Evolutionary conservation across 805 yeast species (phyloP), one percentile per base, ranked within the genome.

Genomic region (Ogataea paraovalis): DNA sequence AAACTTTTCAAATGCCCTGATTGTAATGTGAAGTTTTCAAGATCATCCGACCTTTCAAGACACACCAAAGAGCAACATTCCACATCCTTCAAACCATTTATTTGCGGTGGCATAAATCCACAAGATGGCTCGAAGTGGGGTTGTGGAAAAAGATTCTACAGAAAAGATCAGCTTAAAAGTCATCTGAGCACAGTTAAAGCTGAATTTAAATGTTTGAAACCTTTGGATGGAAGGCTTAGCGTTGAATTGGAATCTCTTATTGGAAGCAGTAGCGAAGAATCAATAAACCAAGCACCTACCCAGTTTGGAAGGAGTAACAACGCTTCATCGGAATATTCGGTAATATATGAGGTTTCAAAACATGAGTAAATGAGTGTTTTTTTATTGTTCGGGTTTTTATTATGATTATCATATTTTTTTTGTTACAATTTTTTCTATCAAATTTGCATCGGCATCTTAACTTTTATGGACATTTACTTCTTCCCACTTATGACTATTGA

Each of bases 91-190:
- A 57, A 56, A 40, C 59, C 61, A 20, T 57, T 56, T 36, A 43
- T 57, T 4, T 57, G 61, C 38, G 58, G 57, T 7, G 61, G 61
- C 2, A 10, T 56, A 9, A 51, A 54, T 27, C 46, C 49, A 6
- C 27, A 25, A 16, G 59, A 55, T 33, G 61, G 61, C 4, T 43
- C 57, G 5, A 39, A 47, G 16, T 57, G 61, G 61, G 61, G 61
- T 9, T 57, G 61, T 39, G 59, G 59, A 14, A 55, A 56, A 32
- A 42, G 57, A 32, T 57, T 57, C 46, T 55, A 51, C 47, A 45
- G 61, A 41, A 57, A 56, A 41, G 59, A 57, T 47, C 61, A 57
- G 49, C 51, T 57, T 28, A 57, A 56, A 45, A 52, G 58, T 40
- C 61, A 57, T 47, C 44, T 57, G 19, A 55, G 48, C 45, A 57